phyloP scores from a whole-genome alignment of 768 basidiomycete genomes.

The Mycena latifolia region DNA sequence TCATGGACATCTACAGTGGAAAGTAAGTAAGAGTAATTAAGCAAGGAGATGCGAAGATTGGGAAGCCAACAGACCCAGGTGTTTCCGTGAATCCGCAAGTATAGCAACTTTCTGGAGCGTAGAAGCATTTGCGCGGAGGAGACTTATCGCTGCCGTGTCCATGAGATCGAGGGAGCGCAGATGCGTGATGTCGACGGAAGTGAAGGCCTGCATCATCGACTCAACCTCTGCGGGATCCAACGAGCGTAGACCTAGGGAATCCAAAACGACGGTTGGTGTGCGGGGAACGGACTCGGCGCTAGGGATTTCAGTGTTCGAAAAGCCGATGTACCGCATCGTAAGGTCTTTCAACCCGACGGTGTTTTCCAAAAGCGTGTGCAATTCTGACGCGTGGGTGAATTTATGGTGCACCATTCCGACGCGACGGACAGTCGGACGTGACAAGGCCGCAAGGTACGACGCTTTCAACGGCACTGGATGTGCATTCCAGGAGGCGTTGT shows the following conservation, averaged over 20 bases:
- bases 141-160: background rate
- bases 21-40: too few species aligned
- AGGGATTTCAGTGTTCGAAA: background rate
- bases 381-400: background rate
- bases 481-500: background rate
- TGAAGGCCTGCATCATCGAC: background rate
- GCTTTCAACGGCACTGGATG: slow-evolving; percentile 1
- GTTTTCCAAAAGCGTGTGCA: background rate
- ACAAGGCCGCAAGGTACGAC: background rate
- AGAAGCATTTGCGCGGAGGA: background rate
- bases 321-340: background rate
- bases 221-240: background rate
- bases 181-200: background rate
- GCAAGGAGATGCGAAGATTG: too few species aligned
- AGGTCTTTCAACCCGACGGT: background rate
- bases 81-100: background rate
- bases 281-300: background rate
- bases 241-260: background rate
- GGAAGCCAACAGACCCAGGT: too few species aligned
- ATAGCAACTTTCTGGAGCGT: background rate
- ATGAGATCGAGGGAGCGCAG: slow-evolving; percentile 4
- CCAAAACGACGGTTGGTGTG: background rate
- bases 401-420: background rate
- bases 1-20: background rate
- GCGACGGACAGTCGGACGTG: background rate